Percentiles rank a stretch among this genome's conserved stretches.
These are phyloP conservation scores for Ligustrum vulgare DNA, from an alignment of 257 asterid genomes.

Conservation along the genomic window DNA sequence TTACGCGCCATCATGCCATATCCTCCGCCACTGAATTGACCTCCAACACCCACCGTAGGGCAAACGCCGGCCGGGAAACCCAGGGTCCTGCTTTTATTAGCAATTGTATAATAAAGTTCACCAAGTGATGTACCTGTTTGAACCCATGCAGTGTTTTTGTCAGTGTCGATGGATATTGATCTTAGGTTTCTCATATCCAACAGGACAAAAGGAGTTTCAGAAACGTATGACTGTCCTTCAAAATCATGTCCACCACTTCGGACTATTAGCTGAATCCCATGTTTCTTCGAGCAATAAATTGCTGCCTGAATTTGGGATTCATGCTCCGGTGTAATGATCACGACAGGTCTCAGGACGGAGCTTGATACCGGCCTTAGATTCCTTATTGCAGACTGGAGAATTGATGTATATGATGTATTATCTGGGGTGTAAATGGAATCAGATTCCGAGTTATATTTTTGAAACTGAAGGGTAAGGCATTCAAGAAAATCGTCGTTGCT, in stretches of 20 bases:
- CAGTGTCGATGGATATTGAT: conserved; percentile 12
- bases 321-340: conserved; percentile 13
- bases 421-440: not conserved
- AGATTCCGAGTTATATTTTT: not conserved
- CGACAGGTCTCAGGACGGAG: not conserved
- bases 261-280: conserved; percentile 7
- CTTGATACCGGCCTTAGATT: not conserved
- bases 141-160: conserved; percentile 20
- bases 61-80: conserved; percentile 21
- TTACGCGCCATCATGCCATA: conserved; percentile 13
- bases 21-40: conserved; percentile 27
- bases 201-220: conserved; percentile 16
- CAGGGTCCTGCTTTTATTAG: not conserved
- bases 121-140: conserved; percentile 20
- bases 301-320: conserved; percentile 19
- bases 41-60: conserved; percentile 23
- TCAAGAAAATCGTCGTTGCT: not conserved
- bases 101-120: conserved; percentile 20
- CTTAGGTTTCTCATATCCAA: conserved; percentile 8
- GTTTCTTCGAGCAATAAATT: conserved; percentile 5
- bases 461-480: not conserved
- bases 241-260: conserved; percentile 30
- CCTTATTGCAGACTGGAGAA: not conserved
- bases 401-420: not conserved
- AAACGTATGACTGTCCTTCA: conserved; percentile 20